Conservation (phyloP, 352 stramenopile species). For the Globisporangium paroecandrum region DNA sequence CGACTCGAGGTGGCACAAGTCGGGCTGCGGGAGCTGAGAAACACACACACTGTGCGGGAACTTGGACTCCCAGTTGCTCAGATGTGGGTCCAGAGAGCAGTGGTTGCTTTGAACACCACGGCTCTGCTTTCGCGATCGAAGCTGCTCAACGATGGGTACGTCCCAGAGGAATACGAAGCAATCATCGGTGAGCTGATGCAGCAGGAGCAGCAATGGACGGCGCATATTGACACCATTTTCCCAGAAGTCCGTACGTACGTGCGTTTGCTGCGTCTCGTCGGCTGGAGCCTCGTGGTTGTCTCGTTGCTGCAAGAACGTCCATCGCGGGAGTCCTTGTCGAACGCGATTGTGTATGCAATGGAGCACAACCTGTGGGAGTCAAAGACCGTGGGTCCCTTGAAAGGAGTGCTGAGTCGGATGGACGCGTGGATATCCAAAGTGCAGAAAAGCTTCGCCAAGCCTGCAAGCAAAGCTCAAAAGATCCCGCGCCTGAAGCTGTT, state of each 20-base stretch:
- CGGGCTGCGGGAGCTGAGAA: conserved; percentile 54
- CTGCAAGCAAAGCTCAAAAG: conserved; percentile 53
- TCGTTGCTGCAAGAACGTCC: conserved; percentile 74
- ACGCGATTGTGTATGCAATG: conserved; percentile 58
- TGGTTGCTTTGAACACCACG: conserved; percentile 52
- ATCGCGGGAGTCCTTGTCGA: conserved; percentile 53
- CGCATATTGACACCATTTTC: conserved; percentile 62
- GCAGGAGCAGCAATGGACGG: conserved; percentile 4
- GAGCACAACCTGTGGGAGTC: conserved; percentile 65
- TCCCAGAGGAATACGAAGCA: conserved; percentile 45
- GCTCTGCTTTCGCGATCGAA: conserved; percentile 30
- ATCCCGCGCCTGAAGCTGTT: conserved; percentile 60
- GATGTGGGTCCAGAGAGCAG: conserved; percentile 48
- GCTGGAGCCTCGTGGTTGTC: conserved; percentile 74
- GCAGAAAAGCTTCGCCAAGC: conserved; percentile 76
- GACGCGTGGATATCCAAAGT: conserved; percentile 80
- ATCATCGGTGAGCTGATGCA: conserved; percentile 31
- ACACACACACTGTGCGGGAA: conserved; percentile 62
- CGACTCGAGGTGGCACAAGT: conserved; percentile 51
- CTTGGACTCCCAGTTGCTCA: conserved; percentile 55
- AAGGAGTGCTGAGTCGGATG: conserved; percentile 67
- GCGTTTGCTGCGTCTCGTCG: conserved; percentile 59
- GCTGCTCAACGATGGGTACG: conserved; percentile 32
- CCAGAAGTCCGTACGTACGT: conserved; percentile 62
- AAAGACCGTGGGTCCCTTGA: conserved; percentile 59